Evolutionary conservation across 1,284 basidiomycete species (phyloP), one percentile per base, ranked within the genome.

Genomic region (Apiotrichum brassicae): DNA sequence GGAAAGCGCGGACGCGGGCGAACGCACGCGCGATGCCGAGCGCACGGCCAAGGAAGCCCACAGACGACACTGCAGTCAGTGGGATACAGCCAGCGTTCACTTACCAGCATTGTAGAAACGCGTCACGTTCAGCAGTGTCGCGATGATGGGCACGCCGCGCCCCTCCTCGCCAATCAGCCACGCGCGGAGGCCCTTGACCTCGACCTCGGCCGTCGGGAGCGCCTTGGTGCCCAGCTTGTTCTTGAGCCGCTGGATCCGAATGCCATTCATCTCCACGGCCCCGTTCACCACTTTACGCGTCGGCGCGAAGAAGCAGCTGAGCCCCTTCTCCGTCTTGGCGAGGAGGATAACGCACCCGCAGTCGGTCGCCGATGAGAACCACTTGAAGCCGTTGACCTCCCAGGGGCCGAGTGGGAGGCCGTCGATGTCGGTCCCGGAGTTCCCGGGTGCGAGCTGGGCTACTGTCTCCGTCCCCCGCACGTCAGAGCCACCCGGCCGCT

Each of bases 331-430:
- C 3, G 54, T 56, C 33, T 44, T 36, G 4, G 54, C 54, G 12
- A 56, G 48, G 8, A 56, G 33, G 14, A 56, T 12, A 12, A 46
- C 41, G 25, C 45, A 52, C 0, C 54, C 54, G 38, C 54, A 53
- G 59, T 89, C 87, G 0, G 85, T 86, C 1, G 86, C 87, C 47
- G 83, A 85, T 12, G 85, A 86, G 73, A 89, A 89, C 86, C 85
- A 86, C 71, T 87, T 87, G 70, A 87, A 81, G 1, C 86, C 84
- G 56, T 85, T 73, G 23, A 87, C 74, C 3, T 14, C 20, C 41
- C 46, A 56, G 1, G 54, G 54, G 4, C 54, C 54, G 9, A 56
- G 51, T 1, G 54, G 48, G 19, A 37, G 41, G 24, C 54, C 54
- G 42, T 56, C 51, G 3, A 39, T 40, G 48, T 56, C 54, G 3